Percentiles rank a stretch among this genome's conserved stretches.
These are phyloP conservation scores for Fusarium heterosporum DNA, from an alignment of 2,329 filamentous ascomycete genomes.

Conservation along the genomic window DNA sequence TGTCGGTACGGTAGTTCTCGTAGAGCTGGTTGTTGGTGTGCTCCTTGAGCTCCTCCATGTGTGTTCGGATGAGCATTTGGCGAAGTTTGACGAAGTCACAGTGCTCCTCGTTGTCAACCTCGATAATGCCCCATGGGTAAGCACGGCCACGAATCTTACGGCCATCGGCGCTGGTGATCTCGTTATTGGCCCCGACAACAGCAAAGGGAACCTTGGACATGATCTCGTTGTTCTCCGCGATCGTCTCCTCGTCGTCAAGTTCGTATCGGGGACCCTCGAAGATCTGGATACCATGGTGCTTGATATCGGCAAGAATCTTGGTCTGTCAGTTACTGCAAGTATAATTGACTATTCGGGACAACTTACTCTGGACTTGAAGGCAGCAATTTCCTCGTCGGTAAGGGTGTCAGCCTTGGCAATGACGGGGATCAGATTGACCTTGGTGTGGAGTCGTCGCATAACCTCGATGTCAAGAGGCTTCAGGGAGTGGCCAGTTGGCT, in stretches of 20 bases:
- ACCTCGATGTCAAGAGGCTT: conserved; percentile 99
- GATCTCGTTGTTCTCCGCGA: conserved; percentile 99
- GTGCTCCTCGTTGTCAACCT: conserved; percentile 99
- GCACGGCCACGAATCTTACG: conserved; percentile 95
- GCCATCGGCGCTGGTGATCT: conserved; percentile 90
- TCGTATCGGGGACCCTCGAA: conserved; percentile 99
- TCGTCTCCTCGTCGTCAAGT: conserved; percentile 98
- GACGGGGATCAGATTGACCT: conserved; percentile 99
- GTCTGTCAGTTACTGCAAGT: conserved; percentile 23
- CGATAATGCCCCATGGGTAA: conserved; percentile 98
- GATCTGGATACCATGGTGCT: conserved; percentile 97
- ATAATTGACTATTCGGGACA: too few relatives aligned
- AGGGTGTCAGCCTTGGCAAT: conserved; percentile 99
- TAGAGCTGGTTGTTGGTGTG: conserved; percentile 99
- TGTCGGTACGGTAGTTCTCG: conserved; percentile 99
- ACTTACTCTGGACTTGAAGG: conserved; percentile 96
- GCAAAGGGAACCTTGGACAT: conserved; percentile 99
- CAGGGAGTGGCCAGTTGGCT: conserved; percentile 96
- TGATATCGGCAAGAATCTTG: conserved; percentile 95
- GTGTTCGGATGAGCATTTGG: conserved; percentile 99
- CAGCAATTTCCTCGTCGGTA: conserved; percentile 93
- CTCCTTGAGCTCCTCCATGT: conserved; percentile 99
- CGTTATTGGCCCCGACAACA: conserved; percentile 95
- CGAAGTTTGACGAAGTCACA: conserved; percentile 99
- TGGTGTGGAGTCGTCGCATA: conserved; percentile 99